Evolutionary conservation across 2,329 filamentous ascomycete species (phyloP).

Genomic region (Cordyceps cicadae): DNA sequence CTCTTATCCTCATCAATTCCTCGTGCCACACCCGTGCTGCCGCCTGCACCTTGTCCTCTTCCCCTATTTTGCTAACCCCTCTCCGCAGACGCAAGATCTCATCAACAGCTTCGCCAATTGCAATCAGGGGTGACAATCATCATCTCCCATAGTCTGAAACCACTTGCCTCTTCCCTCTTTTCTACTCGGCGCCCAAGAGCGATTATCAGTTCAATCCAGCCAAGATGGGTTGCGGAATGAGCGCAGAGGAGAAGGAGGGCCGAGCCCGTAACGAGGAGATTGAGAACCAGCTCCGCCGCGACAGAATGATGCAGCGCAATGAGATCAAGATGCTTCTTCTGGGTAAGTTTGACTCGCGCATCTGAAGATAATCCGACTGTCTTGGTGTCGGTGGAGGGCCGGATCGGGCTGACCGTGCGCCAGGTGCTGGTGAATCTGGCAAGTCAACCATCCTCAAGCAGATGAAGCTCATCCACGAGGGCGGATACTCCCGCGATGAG

Average conservation of each 20-base stretch:
- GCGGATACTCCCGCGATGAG: slow-evolving; percentile 90
- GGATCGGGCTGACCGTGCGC: neutral
- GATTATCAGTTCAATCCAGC: slow-evolving; percentile 27
- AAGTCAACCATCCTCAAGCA: slow-evolving; percentile 98
- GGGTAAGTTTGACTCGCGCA: slow-evolving; percentile 46
- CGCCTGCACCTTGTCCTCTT: neutral
- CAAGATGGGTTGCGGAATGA: slow-evolving; percentile 99
- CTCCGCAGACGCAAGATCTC: slow-evolving; percentile 3
- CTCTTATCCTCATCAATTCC: neutral
- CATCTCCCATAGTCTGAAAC: slow-evolving; percentile 5
- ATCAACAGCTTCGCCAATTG: slow-evolving; percentile 1
- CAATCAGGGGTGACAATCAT: neutral
- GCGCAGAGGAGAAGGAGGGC: slow-evolving; percentile 99
- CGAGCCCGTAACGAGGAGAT: slow-evolving; percentile 99
- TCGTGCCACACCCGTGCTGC: slow-evolving; percentile 1
- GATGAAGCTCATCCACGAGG: slow-evolving; percentile 99
- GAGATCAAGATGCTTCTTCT: slow-evolving; percentile 99
- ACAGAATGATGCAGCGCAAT: slow-evolving; percentile 97
- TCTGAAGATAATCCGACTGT: neutral
- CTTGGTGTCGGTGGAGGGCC: neutral
- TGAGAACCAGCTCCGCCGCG: slow-evolving; percentile 96
- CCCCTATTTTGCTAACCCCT: slow-evolving; percentile 13
- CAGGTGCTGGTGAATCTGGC: slow-evolving; percentile 78
- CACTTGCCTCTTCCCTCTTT: slow-evolving; percentile 2
- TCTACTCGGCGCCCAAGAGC: slow-evolving; percentile 6